Evolutionary conservation across 805 yeast genomes (phyloP).

Genomic region (Komagataella pastoris): DNA sequence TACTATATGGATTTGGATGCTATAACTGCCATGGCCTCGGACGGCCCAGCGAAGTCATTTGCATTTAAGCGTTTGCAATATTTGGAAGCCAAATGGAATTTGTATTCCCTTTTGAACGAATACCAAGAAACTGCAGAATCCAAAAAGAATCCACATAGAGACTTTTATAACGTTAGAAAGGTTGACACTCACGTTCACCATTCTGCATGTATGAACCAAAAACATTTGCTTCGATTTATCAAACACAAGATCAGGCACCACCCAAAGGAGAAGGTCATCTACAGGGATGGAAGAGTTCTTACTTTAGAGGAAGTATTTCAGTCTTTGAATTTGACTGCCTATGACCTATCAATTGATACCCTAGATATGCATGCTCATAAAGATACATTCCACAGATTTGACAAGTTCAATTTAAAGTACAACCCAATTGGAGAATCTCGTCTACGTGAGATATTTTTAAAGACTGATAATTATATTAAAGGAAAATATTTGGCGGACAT

Average conservation of each 20-base stretch:
- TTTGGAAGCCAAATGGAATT: conserved; percentile 92
- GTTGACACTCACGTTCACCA: conserved; percentile 99
- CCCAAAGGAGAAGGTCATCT: conserved; percentile 83
- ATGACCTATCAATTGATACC: conserved; percentile 91
- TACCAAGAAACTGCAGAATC: conserved; percentile 86
- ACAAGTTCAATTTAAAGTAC: conserved; percentile 91
- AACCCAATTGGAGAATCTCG: conserved; percentile 98
- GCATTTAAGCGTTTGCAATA: conserved; percentile 90
- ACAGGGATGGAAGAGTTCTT: conserved; percentile 81
- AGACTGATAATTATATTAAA: conserved; percentile 84
- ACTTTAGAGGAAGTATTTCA: conserved; percentile 82
- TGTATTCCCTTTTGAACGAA: conserved; percentile 79
- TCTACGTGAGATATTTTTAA: conserved; percentile 86
- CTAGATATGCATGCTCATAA: conserved; percentile 99
- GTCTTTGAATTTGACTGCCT: conserved; percentile 83
- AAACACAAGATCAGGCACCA: conserved; percentile 83
- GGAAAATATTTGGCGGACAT: conserved; percentile 89
- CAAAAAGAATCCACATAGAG: conserved; percentile 92
- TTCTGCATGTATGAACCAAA: conserved; percentile 98
- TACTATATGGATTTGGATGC: conserved; percentile 75
- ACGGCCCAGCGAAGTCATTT: conserved; percentile 94
- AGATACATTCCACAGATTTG: conserved; percentile 95
- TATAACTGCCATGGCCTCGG: conserved; percentile 65
- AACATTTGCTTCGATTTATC: conserved; percentile 86
- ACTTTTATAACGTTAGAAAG: conserved; percentile 90